Conservation (phyloP, 2,329 filamentous ascomycete species). For the Aspergillus brasiliensis region DNA sequence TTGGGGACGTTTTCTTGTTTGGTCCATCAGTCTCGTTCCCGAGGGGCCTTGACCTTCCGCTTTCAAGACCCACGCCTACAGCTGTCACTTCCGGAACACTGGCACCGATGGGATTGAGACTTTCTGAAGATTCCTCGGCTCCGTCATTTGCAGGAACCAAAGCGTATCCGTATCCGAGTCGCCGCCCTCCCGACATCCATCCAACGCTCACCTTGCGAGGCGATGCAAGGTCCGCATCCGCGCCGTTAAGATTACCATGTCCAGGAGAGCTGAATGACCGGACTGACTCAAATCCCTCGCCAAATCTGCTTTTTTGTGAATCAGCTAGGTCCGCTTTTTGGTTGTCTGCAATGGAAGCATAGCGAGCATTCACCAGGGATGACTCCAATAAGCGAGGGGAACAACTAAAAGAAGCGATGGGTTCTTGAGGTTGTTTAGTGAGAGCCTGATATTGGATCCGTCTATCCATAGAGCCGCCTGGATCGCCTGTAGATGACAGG, state of each 20-base stretch:
- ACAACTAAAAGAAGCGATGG: background rate
- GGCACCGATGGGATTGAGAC: background rate
- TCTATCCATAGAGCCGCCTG: background rate
- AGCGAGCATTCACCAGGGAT: background rate
- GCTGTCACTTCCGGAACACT: background rate
- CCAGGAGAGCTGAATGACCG: conserved; percentile 9
- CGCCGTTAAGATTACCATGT: conserved; percentile 1
- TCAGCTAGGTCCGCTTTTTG: conserved; percentile 4
- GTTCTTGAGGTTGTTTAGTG: background rate
- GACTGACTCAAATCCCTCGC: conserved; percentile 32
- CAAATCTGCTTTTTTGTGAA: conserved; percentile 34
- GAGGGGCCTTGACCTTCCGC: background rate
- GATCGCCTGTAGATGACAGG: conserved; percentile 7
- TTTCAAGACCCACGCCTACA: background rate
- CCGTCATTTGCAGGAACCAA: conserved; percentile 33
- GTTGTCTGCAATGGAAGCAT: conserved; percentile 5
- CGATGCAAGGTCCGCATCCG: conserved; percentile 7
- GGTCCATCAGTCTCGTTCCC: background rate
- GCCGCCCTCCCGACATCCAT: conserved; percentile 46
- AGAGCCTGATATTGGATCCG: background rate
- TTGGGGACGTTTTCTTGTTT: conserved; percentile 1
- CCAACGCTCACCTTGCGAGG: conserved; percentile 42
- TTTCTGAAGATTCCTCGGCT: background rate
- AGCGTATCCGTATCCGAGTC: conserved; percentile 44
- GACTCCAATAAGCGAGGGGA: conserved; percentile 2